These are phyloP conservation scores for Saururus chinensis DNA, from an alignment of 164 flowering plant genomes.

Conservation along the genomic window DNA sequence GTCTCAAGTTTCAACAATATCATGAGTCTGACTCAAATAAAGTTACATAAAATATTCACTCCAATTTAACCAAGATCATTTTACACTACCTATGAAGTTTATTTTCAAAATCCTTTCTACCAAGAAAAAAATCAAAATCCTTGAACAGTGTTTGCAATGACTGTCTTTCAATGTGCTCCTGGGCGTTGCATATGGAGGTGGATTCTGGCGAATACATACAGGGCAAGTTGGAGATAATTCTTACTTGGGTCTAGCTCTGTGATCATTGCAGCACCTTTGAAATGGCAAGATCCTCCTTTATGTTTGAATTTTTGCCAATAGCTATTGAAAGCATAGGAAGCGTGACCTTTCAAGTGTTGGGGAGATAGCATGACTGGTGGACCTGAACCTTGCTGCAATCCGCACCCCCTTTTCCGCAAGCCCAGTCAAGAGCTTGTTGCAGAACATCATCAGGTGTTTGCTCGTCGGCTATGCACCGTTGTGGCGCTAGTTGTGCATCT, in stretches of 20 bases:
- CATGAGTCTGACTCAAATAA: too few relatives aligned
- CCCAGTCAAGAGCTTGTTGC: conserved; percentile 78
- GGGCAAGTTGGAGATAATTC: background rate
- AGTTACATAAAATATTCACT: too few relatives aligned
- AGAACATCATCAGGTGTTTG: conserved; percentile 57
- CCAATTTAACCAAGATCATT: too few relatives aligned
- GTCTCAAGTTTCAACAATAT: too few relatives aligned
- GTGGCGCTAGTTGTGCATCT: conserved; percentile 2
- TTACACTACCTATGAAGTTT: too few relatives aligned
- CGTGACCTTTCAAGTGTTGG: conserved; percentile 51
- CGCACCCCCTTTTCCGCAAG: conserved; percentile 78
- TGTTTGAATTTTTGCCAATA: conserved; percentile 48
- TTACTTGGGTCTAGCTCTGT: conserved; percentile 69
- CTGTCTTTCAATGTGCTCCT: too few relatives aligned
- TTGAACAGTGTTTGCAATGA: too few relatives aligned
- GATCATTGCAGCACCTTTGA: conserved; percentile 62
- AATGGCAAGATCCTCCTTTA: conserved; percentile 43
- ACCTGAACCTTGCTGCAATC: conserved; percentile 48
- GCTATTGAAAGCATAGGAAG: conserved; percentile 62
- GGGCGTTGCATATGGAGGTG: too few relatives aligned
- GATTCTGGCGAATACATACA: too few relatives aligned
- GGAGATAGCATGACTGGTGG: conserved; percentile 56
- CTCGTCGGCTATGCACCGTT: conserved; percentile 42
- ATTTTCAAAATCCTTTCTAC: too few relatives aligned
- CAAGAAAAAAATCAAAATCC: too few relatives aligned